Conservation (phyloP, 371 early-diverging fungal species). For the Thermomucor indicae-seudaticae region DNA sequence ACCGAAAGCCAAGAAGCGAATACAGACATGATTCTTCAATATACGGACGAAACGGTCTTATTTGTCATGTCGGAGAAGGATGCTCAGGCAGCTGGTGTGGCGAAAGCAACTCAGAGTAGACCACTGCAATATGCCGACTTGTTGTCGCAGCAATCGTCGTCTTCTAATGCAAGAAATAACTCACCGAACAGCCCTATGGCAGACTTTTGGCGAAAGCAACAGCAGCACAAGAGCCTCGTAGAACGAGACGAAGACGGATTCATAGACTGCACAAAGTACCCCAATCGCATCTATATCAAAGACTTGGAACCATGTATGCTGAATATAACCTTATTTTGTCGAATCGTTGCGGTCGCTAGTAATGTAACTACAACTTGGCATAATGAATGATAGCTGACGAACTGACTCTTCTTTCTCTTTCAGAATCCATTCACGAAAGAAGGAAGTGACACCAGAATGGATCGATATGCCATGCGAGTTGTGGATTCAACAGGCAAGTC, state of each 20-base stretch:
- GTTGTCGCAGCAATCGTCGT: not conserved
- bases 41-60: slow-evolving; percentile 22
- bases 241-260: slow-evolving; percentile 38
- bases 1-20: slow-evolving; percentile 19
- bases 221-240: slow-evolving; percentile 16
- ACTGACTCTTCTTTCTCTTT: not conserved
- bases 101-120: slow-evolving; percentile 6
- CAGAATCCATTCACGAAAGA: slow-evolving; percentile 26
- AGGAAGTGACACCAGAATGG: slow-evolving; percentile 4
- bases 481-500: slow-evolving; percentile 27
- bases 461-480: slow-evolving; percentile 28
- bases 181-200: too few species aligned
- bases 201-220: slow-evolving; percentile 1
- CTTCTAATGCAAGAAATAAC: too few species aligned
- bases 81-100: slow-evolving; percentile 27
- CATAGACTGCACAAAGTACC: slow-evolving; percentile 29
- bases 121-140: not conserved
- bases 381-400: not conserved
- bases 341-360: slow-evolving; percentile 29
- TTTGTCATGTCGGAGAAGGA: slow-evolving; percentile 41
- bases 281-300: slow-evolving; percentile 21
- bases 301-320: slow-evolving; percentile 32
- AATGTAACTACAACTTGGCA: slow-evolving; percentile 21
- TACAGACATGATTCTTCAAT: slow-evolving; percentile 27
- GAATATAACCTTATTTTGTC: slow-evolving; percentile 35